Evolutionary conservation across 306 rosid species (phyloP), one percentile per base, ranked within the genome.

Genomic region (Parietaria judaica): DNA sequence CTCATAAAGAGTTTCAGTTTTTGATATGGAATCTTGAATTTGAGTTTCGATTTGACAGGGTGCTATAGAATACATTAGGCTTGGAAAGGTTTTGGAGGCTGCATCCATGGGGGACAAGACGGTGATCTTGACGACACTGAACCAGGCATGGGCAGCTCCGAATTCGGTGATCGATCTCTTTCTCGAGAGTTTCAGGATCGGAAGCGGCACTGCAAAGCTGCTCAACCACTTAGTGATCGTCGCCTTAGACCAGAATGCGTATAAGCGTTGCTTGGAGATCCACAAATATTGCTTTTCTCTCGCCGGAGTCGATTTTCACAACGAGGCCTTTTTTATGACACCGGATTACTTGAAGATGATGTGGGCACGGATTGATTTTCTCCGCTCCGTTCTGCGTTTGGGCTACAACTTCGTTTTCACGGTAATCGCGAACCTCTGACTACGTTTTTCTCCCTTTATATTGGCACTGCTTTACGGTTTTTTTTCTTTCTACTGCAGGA

Each of bases 351-450:
- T 92, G 88, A 78, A 72, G 80, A 88, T 92, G 96, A 92, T 92
- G 96, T 88, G 96, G 99, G 79, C 75, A 69, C 84, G 95, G 80
- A 82, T 92, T 78, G 95, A 88, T 73, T 88, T 92, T 78, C 81
- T 92, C n/a, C 81, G 86, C 48, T 77, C 87, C 69, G 79, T 92
- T 75, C 85, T 86, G 59, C 94, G 84, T 80, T 69, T 82, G 88
- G 99, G 99, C 4, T 84, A 88, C 90, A 79, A 83, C 80, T 92
- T 92, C 70, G 95, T 92, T 46, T 92, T 92, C 78, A 92, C 99
- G 74, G 99, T 92, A 84, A 62, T 74, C 9, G 31, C 31, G 31
- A 23, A 23, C 31, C 31, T 23, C 31, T 23, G 1, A 23, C 31
- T 2, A 2, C 2, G 31, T 23, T 23, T 23, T 23, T 23, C 31